A percentile compares a stretch with the other conserved stretches of the same genome.
phyloP scores from a whole-genome alignment of 352 stramenopile genomes.

The Phytophthora cajani region DNA sequence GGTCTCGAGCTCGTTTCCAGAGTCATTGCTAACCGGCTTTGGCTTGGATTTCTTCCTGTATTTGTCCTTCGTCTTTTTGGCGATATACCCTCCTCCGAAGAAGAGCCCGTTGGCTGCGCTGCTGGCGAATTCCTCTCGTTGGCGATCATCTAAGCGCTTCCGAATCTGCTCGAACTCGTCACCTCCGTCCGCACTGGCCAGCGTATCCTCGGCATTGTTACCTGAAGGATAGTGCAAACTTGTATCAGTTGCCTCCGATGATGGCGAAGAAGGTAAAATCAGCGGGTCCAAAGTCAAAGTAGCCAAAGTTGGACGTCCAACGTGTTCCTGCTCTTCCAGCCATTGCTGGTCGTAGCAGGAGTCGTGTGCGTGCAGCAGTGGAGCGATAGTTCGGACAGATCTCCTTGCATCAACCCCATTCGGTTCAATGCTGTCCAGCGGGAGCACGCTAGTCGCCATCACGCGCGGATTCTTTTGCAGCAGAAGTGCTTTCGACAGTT shows the following conservation, averaged over 20 bases:
- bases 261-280: slow-evolving; percentile 7
- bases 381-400: not conserved
- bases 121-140: slow-evolving; percentile 29
- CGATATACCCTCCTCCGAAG: slow-evolving; percentile 50
- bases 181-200: not conserved
- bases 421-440: slow-evolving; percentile 9
- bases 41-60: slow-evolving; percentile 11
- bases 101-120: slow-evolving; percentile 31
- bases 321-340: not conserved
- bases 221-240: not conserved
- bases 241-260: not conserved
- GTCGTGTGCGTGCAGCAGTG: not conserved
- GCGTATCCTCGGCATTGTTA: slow-evolving; percentile 1
- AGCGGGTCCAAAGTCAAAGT: slow-evolving; percentile 19
- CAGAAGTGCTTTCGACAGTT: slow-evolving; percentile 17
- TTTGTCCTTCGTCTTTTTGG: slow-evolving; percentile 30
- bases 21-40: slow-evolving; percentile 1
- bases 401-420: slow-evolving; percentile 1
- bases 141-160: slow-evolving; percentile 21
- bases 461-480: slow-evolving; percentile 10
- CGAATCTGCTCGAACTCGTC: slow-evolving; percentile 14
- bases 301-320: slow-evolving; percentile 7
- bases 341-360: slow-evolving; percentile 9
- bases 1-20: slow-evolving; percentile 16
- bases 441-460: slow-evolving; percentile 23